Base-by-base conservation (phyloP, 495 filamentous ascomycete species). In the Talaromyces liani region DNA sequence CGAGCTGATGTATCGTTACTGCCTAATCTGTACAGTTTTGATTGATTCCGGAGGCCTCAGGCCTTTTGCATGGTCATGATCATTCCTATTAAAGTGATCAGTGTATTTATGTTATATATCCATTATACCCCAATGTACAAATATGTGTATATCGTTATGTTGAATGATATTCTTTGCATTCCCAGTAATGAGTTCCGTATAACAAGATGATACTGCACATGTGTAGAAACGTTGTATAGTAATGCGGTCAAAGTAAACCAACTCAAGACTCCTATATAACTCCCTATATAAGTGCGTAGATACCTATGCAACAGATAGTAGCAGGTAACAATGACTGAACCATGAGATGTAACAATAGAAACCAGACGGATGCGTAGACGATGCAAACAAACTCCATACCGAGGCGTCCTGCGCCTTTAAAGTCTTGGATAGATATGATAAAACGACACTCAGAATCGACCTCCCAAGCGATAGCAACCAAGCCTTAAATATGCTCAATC, bases 401-500 rank as follows among this genome's bases (percentile, higher is more conserved):
- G 4, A 24, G 25, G 10, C 25, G 51, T 55, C 24, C 51, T 55
- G 51, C 51, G 25, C 51, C 51, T 24, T 25, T 29, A 4, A 20
- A 47, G 41, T 45, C 39, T n/a, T 45, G 39, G 12, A 18, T n/a
- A 55, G 16, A 55, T 22, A 27, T 20, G 45, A 49, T 20, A 7
- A 24, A 24, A 24, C 22, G 22, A 24, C 22, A 24, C 22, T 24
- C 22, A 2, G 22, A 24, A 9, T 16, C 45, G 18, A 20, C 7
- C 18, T 36, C 12, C 12, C 27, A 39, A 59, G 6, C 3, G n/a
- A 34, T 34, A 39, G 3, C 29, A 31, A 22, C 0, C 24, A 24
- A 31, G 29, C 6, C 39, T 69, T 70, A 85, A 18, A 79, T 77
- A 72, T 93, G 92, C 77, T 94, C 91, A 65, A 95, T 88, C 1